phyloP scores from a whole-genome alignment of 495 filamentous ascomycete genomes.

The Cercophora scortea region DNA sequence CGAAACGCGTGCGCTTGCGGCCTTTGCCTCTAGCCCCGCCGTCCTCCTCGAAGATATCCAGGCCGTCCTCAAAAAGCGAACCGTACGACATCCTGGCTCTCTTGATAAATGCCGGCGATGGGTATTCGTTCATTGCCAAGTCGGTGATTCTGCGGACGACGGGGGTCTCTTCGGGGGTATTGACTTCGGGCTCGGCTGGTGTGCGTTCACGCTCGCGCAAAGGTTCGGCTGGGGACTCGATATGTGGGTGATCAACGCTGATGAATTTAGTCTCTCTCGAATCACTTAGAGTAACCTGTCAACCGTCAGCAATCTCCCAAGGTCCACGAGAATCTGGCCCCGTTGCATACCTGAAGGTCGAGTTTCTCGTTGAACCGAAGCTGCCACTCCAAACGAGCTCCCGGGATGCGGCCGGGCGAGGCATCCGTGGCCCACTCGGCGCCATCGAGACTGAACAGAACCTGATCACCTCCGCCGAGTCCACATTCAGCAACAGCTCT shows the following conservation, averaged over 20 bases:
- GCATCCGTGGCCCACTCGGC: slow-evolving; percentile 47
- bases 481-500: slow-evolving; percentile 56
- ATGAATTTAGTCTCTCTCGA: slow-evolving; percentile 28
- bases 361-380: slow-evolving; percentile 53
- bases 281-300: slow-evolving; percentile 26
- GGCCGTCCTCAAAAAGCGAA: slow-evolving; percentile 46
- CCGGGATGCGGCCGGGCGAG: slow-evolving; percentile 52
- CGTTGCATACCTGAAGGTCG: slow-evolving; percentile 46
- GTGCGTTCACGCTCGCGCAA: not conserved
- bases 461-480: slow-evolving; percentile 68
- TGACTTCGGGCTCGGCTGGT: slow-evolving; percentile 3
- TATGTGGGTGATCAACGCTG: slow-evolving; percentile 37
- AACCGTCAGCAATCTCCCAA: too few relatives aligned
- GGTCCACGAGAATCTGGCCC: too few relatives aligned
- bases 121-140: slow-evolving; percentile 39
- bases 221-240: slow-evolving; percentile 3
- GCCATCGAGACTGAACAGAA: slow-evolving; percentile 61
- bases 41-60: slow-evolving; percentile 65
- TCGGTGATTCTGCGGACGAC: slow-evolving; percentile 13
- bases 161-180: not conserved
- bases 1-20: slow-evolving; percentile 68
- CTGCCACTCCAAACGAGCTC: slow-evolving; percentile 67
- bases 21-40: slow-evolving; percentile 58
- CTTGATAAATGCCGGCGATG: slow-evolving; percentile 72
- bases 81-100: slow-evolving; percentile 54